Percentiles rank a stretch among this genome's conserved stretches.
phyloP scores from a whole-genome alignment of 2,329 filamentous ascomycete species.

The Trichoderma sp. region DNA sequence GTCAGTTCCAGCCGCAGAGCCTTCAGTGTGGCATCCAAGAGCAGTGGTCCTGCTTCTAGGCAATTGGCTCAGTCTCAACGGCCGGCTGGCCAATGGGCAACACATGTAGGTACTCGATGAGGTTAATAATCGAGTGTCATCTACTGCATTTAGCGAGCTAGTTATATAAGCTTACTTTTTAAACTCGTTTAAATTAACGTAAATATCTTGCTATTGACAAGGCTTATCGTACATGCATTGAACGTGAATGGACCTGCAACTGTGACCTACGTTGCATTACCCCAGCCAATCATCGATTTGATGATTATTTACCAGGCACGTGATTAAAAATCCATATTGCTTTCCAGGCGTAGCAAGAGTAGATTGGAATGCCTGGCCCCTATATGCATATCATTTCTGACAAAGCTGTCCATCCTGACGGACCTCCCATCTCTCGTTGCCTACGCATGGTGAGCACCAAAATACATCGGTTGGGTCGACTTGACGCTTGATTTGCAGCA shows the following conservation, averaged over 20 bases:
- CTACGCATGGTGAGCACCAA: constrained; percentile 52
- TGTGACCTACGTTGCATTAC: too few species aligned
- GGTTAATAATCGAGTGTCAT: too few species aligned
- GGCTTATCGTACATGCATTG: too few species aligned
- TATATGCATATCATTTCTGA: background rate
- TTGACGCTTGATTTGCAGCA: constrained; percentile 47
- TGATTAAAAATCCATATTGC: background rate
- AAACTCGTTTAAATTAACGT: too few species aligned
- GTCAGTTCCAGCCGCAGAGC: background rate
- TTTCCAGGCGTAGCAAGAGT: accelerated
- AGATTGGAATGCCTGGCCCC: background rate
- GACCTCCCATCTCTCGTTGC: constrained; percentile 45
- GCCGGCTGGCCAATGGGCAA: too few species aligned
- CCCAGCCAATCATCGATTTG: background rate
- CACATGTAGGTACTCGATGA: too few species aligned
- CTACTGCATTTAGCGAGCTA: too few species aligned
- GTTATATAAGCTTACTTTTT: too few species aligned
- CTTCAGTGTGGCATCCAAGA: background rate
- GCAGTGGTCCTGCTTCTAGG: background rate
- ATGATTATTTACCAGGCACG: background rate
- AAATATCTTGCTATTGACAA: too few species aligned
- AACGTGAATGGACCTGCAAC: too few species aligned
- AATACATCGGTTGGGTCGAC: constrained; percentile 53
- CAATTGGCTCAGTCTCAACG: too few species aligned
- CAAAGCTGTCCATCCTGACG: constrained; percentile 33